Evolutionary conservation across 2,329 filamentous ascomycete genomes (phyloP).

Genomic region (Aspergillus fumigatus): DNA sequence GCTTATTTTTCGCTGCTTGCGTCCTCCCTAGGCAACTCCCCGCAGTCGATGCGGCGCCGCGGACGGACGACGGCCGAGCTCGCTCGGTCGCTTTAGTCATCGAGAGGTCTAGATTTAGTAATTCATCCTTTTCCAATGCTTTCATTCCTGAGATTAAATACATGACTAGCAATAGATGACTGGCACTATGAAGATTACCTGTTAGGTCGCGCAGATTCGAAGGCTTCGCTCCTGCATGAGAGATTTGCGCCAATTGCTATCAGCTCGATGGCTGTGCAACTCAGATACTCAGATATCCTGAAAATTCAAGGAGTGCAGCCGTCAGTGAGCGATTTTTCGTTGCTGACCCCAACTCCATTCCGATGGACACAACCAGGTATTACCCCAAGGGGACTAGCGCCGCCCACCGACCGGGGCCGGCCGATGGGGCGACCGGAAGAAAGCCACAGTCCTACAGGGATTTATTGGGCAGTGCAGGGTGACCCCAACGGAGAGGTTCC

Average conservation of each 20-base stretch:
- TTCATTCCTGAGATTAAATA: not conserved
- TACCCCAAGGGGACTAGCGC: slow-evolving; percentile 5
- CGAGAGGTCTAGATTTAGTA: not conserved
- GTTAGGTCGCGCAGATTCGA: not conserved
- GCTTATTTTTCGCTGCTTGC: slow-evolving; percentile 6
- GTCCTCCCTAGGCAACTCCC: slow-evolving; percentile 9
- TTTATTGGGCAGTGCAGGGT: not conserved
- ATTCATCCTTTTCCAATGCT: not conserved
- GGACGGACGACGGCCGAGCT: slow-evolving; percentile 11
- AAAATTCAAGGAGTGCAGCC: not conserved
- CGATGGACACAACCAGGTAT: slow-evolving; percentile 4
- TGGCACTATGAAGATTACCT: not conserved
- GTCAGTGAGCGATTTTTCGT: not conserved
- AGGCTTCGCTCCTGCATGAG: not conserved
- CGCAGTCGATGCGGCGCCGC: slow-evolving; percentile 14
- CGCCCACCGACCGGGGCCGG: slow-evolving; percentile 17
- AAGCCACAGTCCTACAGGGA: slow-evolving; percentile 4
- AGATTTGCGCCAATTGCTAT: not conserved
- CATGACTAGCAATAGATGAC: not conserved
- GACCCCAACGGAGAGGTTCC: not conserved
- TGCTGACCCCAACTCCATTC: not conserved
- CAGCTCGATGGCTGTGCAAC: not conserved
- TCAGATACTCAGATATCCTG: not conserved
- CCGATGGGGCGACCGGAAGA: slow-evolving; percentile 17
- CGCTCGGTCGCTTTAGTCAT: slow-evolving; percentile 13